Percentiles rank a stretch among this genome's conserved stretches.
Conservation (phyloP, 495 filamentous ascomycete genomes). For the Lasiosphaeria ovina region DNA sequence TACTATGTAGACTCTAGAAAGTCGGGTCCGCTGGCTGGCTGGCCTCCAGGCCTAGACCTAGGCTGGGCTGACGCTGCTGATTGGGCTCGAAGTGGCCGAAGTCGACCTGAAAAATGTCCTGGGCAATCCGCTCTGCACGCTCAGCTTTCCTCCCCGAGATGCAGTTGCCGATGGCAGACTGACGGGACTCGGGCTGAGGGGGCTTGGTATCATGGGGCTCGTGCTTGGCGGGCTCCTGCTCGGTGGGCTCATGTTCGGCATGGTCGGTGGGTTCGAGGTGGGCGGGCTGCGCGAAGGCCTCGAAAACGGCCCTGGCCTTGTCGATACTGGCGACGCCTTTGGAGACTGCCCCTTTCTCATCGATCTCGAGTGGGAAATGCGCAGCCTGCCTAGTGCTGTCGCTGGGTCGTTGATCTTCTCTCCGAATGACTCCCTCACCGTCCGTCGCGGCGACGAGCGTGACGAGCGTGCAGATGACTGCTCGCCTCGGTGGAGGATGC, state of each 20-base stretch:
- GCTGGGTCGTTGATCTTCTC: slow-evolving; percentile 30
- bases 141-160: neutral
- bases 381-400: slow-evolving; percentile 15
- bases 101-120: neutral
- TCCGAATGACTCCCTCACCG: slow-evolving; percentile 28
- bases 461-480: neutral
- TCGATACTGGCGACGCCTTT: neutral
- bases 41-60: neutral
- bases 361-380: slow-evolving; percentile 9
- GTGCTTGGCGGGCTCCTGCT: neutral
- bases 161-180: neutral
- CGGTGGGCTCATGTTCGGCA: neutral
- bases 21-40: neutral
- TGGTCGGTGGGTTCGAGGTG: too few species aligned
- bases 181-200: neutral
- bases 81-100: neutral
- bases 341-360: neutral
- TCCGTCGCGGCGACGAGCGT: slow-evolving; percentile 12
- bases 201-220: neutral
- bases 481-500: slow-evolving; percentile 4
- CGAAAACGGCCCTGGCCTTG: slow-evolving; percentile 1
- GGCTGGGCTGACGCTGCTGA: neutral
- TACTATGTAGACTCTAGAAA: neutral
- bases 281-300: slow-evolving; percentile 4
- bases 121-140: neutral